Conservation (phyloP, 257 asterid genomes). For the Ligustrum vulgare region DNA sequence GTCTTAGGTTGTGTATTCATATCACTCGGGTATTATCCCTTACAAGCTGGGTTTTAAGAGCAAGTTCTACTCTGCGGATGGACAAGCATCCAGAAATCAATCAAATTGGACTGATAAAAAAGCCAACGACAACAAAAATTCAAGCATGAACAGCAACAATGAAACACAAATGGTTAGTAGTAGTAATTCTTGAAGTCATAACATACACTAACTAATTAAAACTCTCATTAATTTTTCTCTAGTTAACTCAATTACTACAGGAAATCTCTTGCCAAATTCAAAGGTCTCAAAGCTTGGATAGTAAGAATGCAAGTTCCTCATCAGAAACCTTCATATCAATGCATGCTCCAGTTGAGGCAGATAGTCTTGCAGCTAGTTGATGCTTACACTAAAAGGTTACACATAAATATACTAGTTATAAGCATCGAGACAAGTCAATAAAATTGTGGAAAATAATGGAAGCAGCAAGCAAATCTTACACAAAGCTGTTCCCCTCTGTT, state of each 20-base stretch:
- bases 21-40: neutral
- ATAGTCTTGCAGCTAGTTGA: conserved; percentile 92
- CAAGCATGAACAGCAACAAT: neutral
- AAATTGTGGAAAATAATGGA: neutral
- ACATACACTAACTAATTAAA: neutral
- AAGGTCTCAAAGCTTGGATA: conserved; percentile 49
- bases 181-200: neutral
- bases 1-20: neutral
- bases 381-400: conserved; percentile 72
- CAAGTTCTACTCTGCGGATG: neutral
- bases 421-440: neutral
- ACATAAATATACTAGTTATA: neutral
- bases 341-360: conserved; percentile 67
- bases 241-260: neutral
- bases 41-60: neutral
- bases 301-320: conserved; percentile 71
- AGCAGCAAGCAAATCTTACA: conserved; percentile 43
- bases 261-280: neutral
- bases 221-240: neutral
- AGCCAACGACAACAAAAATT: neutral
- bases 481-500: conserved; percentile 93
- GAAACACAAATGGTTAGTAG: neutral
- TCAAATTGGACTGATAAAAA: neutral
- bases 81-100: neutral
- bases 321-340: conserved; percentile 62